These are phyloP conservation scores for Cryptococcus sp. DNA, from an alignment of 1,284 basidiomycete species.

Conservation along the genomic window DNA sequence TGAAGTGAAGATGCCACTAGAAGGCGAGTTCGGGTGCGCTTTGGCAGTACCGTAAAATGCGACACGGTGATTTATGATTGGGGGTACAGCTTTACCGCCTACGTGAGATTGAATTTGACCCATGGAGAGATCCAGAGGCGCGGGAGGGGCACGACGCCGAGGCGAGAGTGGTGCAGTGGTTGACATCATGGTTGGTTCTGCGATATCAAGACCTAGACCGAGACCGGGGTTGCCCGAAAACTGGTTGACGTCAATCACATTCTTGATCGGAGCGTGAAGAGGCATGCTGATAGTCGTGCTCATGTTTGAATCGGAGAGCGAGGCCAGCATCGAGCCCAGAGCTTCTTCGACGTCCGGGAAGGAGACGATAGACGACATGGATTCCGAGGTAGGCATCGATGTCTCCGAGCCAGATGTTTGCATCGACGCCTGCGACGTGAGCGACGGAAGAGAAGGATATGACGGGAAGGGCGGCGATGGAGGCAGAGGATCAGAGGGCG, in stretches of 20 bases:
- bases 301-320: constrained; percentile 29
- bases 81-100: constrained; percentile 27
- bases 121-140: constrained; percentile 24
- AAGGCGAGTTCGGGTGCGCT: constrained; percentile 31
- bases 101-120: constrained; percentile 3
- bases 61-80: constrained; percentile 42
- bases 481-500: constrained; percentile 29
- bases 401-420: constrained; percentile 29
- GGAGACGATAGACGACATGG: constrained; percentile 29
- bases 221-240: constrained; percentile 23
- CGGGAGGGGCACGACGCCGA: constrained; percentile 16
- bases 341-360: constrained; percentile 46
- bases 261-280: constrained; percentile 10
- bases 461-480: constrained; percentile 40
- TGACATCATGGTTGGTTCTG: constrained; percentile 16
- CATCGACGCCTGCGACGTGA: constrained; percentile 30
- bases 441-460: constrained; percentile 43
- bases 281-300: constrained; percentile 10
- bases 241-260: not conserved
- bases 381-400: constrained; percentile 23
- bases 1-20: constrained; percentile 28
- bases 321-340: constrained; percentile 39
- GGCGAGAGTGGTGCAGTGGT: constrained; percentile 35
- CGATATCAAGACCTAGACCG: constrained; percentile 34
- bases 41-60: constrained; percentile 41